phyloP scores from a whole-genome alignment of 495 filamentous ascomycete genomes.

The Aspergillus avenaceus region DNA sequence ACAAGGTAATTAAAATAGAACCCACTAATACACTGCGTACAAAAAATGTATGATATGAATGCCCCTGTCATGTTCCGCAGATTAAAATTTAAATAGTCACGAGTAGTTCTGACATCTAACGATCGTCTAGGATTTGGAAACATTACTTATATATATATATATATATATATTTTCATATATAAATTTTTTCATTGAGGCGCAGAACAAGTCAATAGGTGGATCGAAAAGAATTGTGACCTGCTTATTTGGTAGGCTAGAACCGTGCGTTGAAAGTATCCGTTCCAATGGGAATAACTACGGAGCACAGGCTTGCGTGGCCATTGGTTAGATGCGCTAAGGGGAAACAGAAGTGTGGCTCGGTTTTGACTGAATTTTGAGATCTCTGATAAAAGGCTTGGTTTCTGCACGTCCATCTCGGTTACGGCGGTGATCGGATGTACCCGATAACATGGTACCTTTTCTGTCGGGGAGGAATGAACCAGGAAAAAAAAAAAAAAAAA shows the following conservation, averaged over 20 bases:
- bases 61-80: background rate
- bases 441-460: slow-evolving; percentile 7
- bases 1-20: background rate
- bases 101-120: background rate
- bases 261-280: too few relatives aligned
- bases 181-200: background rate
- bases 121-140: background rate
- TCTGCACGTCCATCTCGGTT: slow-evolving; percentile 1
- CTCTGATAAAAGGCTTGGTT: background rate
- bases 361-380: background rate
- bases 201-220: background rate
- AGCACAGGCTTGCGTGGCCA: too few relatives aligned
- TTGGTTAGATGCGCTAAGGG: too few relatives aligned
- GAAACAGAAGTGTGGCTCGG: too few relatives aligned
- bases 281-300: too few relatives aligned
- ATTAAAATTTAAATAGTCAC: slow-evolving; percentile 5
- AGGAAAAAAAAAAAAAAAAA: background rate
- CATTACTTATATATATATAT: background rate
- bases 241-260: too few relatives aligned
- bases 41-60: too few relatives aligned
- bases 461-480: background rate
- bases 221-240: too few relatives aligned
- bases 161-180: background rate
- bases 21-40: too few relatives aligned
- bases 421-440: slow-evolving; percentile 8